Evolutionary conservation across 305 asterid genomes (phyloP), one percentile per base, ranked within the genome.

Genomic region (Solanum hybrid): DNA sequence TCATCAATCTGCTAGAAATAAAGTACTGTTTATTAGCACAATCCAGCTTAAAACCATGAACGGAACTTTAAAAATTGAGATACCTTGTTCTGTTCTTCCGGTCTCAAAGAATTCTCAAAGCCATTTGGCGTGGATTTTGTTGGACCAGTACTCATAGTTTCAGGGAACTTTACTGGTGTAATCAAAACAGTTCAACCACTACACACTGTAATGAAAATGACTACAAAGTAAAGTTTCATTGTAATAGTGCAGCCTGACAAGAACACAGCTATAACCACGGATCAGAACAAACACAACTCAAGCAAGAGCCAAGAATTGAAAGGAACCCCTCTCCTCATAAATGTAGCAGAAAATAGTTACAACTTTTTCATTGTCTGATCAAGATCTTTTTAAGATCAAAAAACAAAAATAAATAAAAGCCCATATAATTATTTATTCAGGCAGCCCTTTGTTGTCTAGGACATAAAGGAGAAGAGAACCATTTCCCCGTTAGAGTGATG

Each of bases 61-160:
- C 1, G 78, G 26, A 79, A 88, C 88, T 77, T n/a, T 31, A 33
- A 67, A 71, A 64, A 31, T 51, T 71, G 16, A 24, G 37, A 67
- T 92, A 97, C 99, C 98, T 94, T 96, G 89, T 79, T 93, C 90
- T 92, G 95, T 91, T 97, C 89, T 89, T 94, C 96, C 40, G 93
- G 91, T 88, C 92, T 84, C 88, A 90, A 37, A 78, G 96, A 86
- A 92, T 80, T 93, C 88, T 93, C 98, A 78, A 87, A 86, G 83
- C 93, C 94, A 86, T 93, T 95, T 77, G 89, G 22, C 77, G 84
- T 22, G 42, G 93, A 61, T 84, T 92, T 93, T 85, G 90, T 92
- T 76, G 90, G 46, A 84, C 87, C 94, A 5, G 77, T 89, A 90
- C 84, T 95, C 99, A 96, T 95, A 92, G 82, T 84, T 91, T 89